phyloP scores from a whole-genome alignment of 345 rosid genomes.

The Trapa incisa region DNA sequence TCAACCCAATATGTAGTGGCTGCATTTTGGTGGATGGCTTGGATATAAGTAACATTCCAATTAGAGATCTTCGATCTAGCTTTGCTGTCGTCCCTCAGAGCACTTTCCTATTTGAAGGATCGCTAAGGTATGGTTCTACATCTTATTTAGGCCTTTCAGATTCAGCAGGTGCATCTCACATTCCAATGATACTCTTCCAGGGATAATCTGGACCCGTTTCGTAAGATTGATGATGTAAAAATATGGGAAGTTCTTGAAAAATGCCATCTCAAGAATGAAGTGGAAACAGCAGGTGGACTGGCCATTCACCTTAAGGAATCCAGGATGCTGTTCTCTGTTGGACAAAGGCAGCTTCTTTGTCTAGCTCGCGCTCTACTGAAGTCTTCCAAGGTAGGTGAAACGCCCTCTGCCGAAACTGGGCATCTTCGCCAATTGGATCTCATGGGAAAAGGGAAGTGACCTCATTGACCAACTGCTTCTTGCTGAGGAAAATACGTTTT shows the following conservation, averaged over 20 bases:
- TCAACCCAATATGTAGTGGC: slow-evolving; percentile 49
- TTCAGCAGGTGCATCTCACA: not conserved
- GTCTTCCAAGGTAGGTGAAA: slow-evolving; percentile 44
- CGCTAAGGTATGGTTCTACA: slow-evolving; percentile 39
- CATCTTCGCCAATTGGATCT: not conserved
- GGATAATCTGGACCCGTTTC: slow-evolving; percentile 79
- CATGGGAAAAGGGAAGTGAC: not conserved
- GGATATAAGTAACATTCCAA: slow-evolving; percentile 44
- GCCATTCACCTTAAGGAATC: slow-evolving; percentile 49
- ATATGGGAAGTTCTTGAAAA: slow-evolving; percentile 61
- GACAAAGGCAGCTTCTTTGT: slow-evolving; percentile 89
- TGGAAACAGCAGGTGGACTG: slow-evolving; percentile 70
- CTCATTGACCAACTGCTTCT: not conserved
- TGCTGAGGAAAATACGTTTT: not conserved
- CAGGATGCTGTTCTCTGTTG: slow-evolving; percentile 65
- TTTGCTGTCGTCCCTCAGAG: slow-evolving; percentile 84
- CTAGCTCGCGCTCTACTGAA: slow-evolving; percentile 84
- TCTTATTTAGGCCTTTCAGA: not conserved
- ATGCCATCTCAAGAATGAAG: slow-evolving; percentile 74
- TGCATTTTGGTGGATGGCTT: slow-evolving; percentile 60
- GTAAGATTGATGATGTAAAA: slow-evolving; percentile 31
- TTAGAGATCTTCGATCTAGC: slow-evolving; percentile 68
- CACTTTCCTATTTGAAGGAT: slow-evolving; percentile 81
- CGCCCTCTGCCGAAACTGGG: not conserved
- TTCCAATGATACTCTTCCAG: slow-evolving; percentile 16